Conservation (phyloP, 352 stramenopile genomes). For the Phytophthora pinifolia region DNA sequence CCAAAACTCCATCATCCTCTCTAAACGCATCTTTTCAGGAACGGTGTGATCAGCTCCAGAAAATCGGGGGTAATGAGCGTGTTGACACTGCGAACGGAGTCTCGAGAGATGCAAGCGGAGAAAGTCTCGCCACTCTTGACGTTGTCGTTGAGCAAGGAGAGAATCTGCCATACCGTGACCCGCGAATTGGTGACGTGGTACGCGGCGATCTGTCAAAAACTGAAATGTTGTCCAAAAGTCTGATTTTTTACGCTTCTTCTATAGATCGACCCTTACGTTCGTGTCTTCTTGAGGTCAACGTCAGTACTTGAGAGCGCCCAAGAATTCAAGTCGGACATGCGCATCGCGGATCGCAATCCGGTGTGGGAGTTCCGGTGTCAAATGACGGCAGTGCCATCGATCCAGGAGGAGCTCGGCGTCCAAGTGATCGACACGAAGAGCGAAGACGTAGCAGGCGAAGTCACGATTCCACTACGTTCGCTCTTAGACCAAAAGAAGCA, state of each 20-base stretch:
- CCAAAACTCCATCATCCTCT: background rate
- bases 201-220: background rate
- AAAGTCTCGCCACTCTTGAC: slow-evolving; percentile 42
- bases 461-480: slow-evolving; percentile 41
- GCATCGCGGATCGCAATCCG: slow-evolving; percentile 47
- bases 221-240: background rate
- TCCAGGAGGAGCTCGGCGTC: slow-evolving; percentile 42
- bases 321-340: slow-evolving; percentile 35
- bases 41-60: slow-evolving; percentile 23
- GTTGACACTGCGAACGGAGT: slow-evolving; percentile 34
- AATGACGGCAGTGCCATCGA: slow-evolving; percentile 38
- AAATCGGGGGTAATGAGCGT: slow-evolving; percentile 23
- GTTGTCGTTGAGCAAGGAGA: slow-evolving; percentile 46
- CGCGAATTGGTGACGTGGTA: slow-evolving; percentile 45
- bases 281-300: slow-evolving; percentile 35
- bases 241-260: background rate
- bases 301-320: slow-evolving; percentile 7
- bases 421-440: slow-evolving; percentile 57
- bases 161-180: slow-evolving; percentile 53
- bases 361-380: slow-evolving; percentile 40
- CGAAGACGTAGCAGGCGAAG: slow-evolving; percentile 51
- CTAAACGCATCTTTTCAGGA: slow-evolving; percentile 9
- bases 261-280: slow-evolving; percentile 62
- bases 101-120: slow-evolving; percentile 23
- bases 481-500: slow-evolving; percentile 66